Conservation (phyloP, 306 rosid genomes). For the Pueraria montana region DNA sequence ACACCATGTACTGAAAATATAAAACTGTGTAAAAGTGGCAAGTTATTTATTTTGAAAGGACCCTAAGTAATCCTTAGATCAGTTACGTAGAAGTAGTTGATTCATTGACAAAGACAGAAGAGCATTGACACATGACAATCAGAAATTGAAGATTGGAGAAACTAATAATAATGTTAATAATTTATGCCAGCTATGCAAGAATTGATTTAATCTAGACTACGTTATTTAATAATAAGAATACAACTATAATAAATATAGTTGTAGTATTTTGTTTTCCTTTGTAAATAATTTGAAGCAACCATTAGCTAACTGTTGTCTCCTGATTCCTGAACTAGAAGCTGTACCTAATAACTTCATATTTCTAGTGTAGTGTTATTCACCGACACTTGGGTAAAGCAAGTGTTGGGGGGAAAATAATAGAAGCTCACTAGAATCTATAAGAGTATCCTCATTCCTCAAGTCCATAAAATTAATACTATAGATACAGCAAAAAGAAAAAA, state of each 20-base stretch:
- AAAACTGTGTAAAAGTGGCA: background rate
- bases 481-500: too few species aligned
- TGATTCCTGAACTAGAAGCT: slow-evolving; percentile 1
- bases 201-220: background rate
- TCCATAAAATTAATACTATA: background rate
- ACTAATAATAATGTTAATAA: background rate
- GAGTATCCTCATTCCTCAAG: too few species aligned
- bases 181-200: background rate
- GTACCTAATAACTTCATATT: slow-evolving; percentile 5
- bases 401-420: background rate
- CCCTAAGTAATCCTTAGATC: background rate
- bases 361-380: background rate
- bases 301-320: background rate
- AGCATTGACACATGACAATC: background rate
- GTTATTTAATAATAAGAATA: background rate
- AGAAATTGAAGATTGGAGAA: background rate
- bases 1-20: background rate
- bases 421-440: background rate
- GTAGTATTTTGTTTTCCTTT: background rate
- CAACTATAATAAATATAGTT: background rate
- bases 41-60: background rate
- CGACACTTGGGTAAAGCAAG: background rate
- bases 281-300: background rate
- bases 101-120: background rate
- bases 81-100: background rate